These are phyloP conservation scores for Rutidosis leptorrhynchoides DNA, from an alignment of 129 eudicot species.

Conservation along the genomic window DNA sequence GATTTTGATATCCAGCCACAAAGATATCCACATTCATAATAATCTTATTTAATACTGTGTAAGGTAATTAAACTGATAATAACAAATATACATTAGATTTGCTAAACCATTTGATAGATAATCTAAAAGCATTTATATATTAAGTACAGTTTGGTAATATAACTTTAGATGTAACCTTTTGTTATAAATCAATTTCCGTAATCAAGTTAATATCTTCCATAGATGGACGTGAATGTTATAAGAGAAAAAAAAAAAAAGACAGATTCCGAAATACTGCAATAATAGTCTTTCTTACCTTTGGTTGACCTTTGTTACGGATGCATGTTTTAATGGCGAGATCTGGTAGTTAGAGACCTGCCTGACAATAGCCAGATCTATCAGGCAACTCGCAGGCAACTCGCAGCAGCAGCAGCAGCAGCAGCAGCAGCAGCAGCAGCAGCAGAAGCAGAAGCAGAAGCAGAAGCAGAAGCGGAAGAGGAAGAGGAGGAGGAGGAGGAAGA, in stretches of 20 bases:
- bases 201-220: not conserved
- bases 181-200: not conserved
- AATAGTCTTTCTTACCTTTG: not conserved
- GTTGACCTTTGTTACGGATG: not conserved
- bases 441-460: no score
- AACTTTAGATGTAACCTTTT: not conserved
- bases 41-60: not conserved
- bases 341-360: not conserved
- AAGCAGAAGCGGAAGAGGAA: no score
- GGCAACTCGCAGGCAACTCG: not conserved
- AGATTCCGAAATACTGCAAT: not conserved
- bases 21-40: not conserved
- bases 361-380: not conserved
- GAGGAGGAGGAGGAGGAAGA: no score
- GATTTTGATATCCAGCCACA: not conserved
- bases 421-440: no score
- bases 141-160: not conserved
- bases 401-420: no score
- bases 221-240: no score
- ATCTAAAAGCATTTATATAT: not conserved
- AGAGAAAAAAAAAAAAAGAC: not conserved
- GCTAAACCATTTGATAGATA: not conserved
- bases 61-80: not conserved
- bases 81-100: not conserved
- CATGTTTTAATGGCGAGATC: not conserved